phyloP scores from a whole-genome alignment of 768 basidiomycete species.

The Crepidotus variabilis region DNA sequence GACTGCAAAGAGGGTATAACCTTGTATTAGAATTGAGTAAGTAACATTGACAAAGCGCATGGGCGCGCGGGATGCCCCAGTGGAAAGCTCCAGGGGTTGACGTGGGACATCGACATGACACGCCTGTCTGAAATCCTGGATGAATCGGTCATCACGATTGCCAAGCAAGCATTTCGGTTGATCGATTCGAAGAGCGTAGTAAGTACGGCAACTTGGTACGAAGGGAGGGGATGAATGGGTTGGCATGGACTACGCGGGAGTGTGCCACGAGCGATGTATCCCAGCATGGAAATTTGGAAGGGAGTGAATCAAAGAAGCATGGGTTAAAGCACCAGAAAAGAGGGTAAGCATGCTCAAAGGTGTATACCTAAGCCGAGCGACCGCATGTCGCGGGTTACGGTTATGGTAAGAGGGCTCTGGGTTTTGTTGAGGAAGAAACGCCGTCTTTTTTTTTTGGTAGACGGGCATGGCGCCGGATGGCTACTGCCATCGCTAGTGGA shows the following conservation, averaged over 20 bases:
- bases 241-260: too few relatives aligned
- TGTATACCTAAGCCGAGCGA: background rate
- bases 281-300: background rate
- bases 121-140: background rate
- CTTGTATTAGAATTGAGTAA: background rate
- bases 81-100: background rate
- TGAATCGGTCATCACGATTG: background rate
- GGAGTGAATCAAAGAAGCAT: background rate
- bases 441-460: background rate
- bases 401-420: background rate
- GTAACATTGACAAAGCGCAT: background rate
- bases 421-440: too few relatives aligned
- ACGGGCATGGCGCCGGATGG: background rate
- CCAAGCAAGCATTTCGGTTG: background rate
- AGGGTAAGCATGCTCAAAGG: background rate
- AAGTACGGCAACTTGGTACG: background rate
- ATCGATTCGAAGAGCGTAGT: background rate
- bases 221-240: background rate
- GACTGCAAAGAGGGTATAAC: background rate
- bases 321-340: background rate
- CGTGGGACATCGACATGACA: background rate
- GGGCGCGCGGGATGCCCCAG: background rate
- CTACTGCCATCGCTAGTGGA: background rate
- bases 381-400: background rate
- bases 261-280: background rate